phyloP scores from a whole-genome alignment of 495 filamentous ascomycete genomes.

The Trichoderma erinaceum region DNA sequence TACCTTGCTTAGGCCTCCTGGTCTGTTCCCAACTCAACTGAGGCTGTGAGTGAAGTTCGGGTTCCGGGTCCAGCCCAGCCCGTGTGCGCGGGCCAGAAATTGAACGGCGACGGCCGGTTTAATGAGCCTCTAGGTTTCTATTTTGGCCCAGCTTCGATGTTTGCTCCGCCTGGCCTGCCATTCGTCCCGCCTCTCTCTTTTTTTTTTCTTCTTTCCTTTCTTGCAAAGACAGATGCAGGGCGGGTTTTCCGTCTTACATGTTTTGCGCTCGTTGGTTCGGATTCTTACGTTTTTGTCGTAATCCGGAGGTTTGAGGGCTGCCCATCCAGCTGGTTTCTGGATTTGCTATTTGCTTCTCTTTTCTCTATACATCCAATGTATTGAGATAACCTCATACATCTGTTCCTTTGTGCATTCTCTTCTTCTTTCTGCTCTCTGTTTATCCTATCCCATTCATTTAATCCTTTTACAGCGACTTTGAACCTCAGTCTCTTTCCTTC shows the following conservation, averaged over 20 bases:
- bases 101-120: too few relatives aligned
- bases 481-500: neutral
- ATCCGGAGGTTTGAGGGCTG: neutral
- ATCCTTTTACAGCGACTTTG: neutral
- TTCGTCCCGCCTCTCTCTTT: neutral
- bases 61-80: too few relatives aligned
- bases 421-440: neutral
- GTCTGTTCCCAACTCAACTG: too few relatives aligned
- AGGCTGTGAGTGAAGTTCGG: too few relatives aligned
- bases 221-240: neutral
- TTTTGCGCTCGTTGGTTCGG: neutral
- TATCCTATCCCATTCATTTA: neutral
- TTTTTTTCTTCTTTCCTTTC: neutral
- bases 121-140: too few relatives aligned
- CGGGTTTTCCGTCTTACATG: constrained; percentile 1
- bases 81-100: too few relatives aligned
- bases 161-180: neutral
- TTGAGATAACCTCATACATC: neutral
- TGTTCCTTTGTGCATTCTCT: neutral
- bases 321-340: constrained; percentile 11
- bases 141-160: neutral
- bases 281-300: neutral
- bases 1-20: too few relatives aligned
- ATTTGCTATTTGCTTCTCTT: neutral
- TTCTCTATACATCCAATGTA: neutral